A percentile compares a stretch with the other conserved stretches of the same genome.
Evolutionary conservation across 2,329 filamentous ascomycete genomes (phyloP).

Genomic region (Aureobasidium sp.): DNA sequence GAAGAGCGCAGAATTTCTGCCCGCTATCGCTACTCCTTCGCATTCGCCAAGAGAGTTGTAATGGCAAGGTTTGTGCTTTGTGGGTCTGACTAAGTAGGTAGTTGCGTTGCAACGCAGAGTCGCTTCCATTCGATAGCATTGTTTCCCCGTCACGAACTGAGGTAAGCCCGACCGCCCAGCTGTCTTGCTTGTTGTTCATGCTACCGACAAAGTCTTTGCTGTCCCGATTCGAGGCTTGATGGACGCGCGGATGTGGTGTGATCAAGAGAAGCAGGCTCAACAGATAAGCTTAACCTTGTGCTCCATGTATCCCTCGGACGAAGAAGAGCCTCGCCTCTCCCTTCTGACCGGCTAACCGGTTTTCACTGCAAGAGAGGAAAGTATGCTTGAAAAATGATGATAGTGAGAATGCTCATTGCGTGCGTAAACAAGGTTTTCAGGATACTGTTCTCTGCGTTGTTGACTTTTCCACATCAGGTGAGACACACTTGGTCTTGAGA

Average conservation of each 20-base stretch:
- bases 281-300: not conserved
- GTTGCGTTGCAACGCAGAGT: not conserved
- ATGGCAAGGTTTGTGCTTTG: not conserved
- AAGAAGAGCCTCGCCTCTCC: no score
- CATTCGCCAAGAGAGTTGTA: not conserved
- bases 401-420: not conserved
- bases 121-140: no score
- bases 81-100: not conserved
- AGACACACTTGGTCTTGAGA: not conserved
- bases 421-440: not conserved
- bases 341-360: no score
- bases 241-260: not conserved
- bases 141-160: no score
- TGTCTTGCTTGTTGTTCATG: not conserved
- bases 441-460: no score
- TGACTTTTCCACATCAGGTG: not conserved
- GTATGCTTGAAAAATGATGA: no score
- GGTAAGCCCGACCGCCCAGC: not conserved
- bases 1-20: not conserved
- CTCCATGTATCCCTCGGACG: not conserved
- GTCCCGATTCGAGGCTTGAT: not conserved
- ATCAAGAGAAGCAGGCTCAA: not conserved
- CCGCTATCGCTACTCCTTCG: not conserved
- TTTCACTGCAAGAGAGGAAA: no score
- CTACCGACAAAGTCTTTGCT: not conserved